A percentile compares a stretch with the other conserved stretches of the same genome.
phyloP scores from a whole-genome alignment of 2,329 filamentous ascomycete species.

The Geosmithia putterillii region DNA sequence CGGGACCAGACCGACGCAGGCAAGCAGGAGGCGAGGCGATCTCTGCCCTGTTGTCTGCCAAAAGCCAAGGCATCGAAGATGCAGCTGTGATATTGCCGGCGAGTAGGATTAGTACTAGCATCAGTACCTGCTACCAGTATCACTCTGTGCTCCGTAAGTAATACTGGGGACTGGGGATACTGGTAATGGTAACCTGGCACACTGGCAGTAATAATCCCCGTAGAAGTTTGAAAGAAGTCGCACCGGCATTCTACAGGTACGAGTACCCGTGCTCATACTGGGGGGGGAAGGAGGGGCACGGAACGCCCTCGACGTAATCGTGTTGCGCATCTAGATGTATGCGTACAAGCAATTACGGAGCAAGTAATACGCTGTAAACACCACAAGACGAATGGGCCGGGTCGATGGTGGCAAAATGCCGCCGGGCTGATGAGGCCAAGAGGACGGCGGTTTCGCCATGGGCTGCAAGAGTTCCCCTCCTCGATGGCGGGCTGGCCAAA shows the following conservation, averaged over 20 bases:
- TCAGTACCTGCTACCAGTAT: too few species aligned
- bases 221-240: too few species aligned
- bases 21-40: slow-evolving; percentile 34
- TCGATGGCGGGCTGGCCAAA: neutral
- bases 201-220: too few species aligned
- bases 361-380: too few species aligned
- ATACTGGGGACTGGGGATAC: too few species aligned
- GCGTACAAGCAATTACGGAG: neutral
- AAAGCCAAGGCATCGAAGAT: too few species aligned
- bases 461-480: neutral
- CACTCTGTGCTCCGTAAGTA: too few species aligned
- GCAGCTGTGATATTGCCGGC: neutral
- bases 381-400: neutral
- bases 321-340: neutral
- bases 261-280: too few species aligned
- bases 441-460: neutral
- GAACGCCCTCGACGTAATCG: neutral
- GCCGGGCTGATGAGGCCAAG: neutral
- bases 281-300: too few species aligned
- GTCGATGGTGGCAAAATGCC: neutral
- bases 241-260: too few species aligned
- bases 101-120: too few species aligned
- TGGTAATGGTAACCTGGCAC: too few species aligned
- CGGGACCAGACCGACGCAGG: slow-evolving; percentile 29
- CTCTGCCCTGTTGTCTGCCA: slow-evolving; percentile 36